Evolutionary conservation across 352 stramenopile genomes (phyloP), one percentile per base, ranked within the genome.

Genomic region (Globisporangium lucens): DNA sequence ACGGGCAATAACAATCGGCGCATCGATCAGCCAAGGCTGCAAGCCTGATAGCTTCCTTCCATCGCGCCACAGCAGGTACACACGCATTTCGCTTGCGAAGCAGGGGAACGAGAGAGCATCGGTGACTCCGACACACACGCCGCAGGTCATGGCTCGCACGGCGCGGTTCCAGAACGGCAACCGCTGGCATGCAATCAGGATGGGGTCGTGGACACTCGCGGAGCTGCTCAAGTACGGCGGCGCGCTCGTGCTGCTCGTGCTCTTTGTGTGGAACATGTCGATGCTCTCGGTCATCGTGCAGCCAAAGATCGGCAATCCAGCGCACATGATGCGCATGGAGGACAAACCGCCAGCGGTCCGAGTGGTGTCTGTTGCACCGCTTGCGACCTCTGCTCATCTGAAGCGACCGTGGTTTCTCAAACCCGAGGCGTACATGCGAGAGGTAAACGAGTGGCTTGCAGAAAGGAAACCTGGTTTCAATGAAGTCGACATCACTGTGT

Each of bases 231-330:
- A 83, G 62, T n/a, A 77, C 8, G 49, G 72, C 8, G 65, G 68
- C n/a, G 61, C 61, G 13, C 43, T 66, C 20, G 75, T 71, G 30
- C 63, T 87, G 12, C 43, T 82, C 4, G 55, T 66, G 61, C 81
- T 86, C 12, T 75, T 89, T 46, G 75, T 72, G 57, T 90, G 79
- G 78, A 90, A 91, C 61, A 29, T 90, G 30, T 76, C 76, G 38
- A 74, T 77, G 61, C 74, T 90, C 55, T 71, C 73, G 47, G 53
- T 65, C 2, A 52, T 83, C 13, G 61, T 71, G 51, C 69, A 72
- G 24, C 73, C 51, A 4, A 36, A 27, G n/a, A 49, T 41, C n/a
- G 69, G 55, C 2, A 35, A 53, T 20, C 20, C 57, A 13, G 63
- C 69, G 0, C 24, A 62, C 20, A 56, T 80, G 63, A 41, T 71